Conservation (phyloP, 139 green algal genomes). For the Chlorella sp. region DNA sequence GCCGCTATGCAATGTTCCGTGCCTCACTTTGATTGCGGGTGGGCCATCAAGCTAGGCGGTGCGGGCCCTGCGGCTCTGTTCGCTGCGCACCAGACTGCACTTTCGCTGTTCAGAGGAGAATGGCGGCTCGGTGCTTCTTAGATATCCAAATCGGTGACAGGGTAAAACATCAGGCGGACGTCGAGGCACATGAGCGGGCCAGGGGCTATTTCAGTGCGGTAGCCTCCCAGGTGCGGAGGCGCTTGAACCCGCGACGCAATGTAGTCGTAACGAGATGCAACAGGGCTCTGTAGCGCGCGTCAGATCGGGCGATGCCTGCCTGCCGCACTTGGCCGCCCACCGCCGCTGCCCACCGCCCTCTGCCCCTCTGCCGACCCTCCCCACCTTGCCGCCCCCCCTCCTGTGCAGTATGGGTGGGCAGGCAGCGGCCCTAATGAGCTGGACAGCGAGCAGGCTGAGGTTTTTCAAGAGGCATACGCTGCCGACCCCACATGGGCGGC, state of each 20-base stretch:
- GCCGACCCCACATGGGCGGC: conserved; percentile 57
- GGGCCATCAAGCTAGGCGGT: not conserved
- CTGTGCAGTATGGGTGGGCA: conserved; percentile 64
- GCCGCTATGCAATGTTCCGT: too few relatives aligned
- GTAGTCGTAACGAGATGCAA: too few relatives aligned
- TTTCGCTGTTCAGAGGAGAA: not conserved
- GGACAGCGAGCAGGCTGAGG: conserved; percentile 52
- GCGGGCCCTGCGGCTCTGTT: too few relatives aligned
- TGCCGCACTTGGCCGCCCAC: not conserved
- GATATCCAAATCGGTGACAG: conserved; percentile 75
- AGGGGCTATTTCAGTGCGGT: conserved; percentile 33
- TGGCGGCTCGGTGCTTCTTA: conserved; percentile 41
- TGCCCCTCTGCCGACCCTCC: not conserved
- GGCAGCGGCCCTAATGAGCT: conserved; percentile 36
- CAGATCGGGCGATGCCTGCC: not conserved
- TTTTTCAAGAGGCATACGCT: conserved; percentile 58
- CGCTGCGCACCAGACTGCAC: too few relatives aligned
- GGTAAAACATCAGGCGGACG: conserved; percentile 23
- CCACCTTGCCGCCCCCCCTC: not conserved
- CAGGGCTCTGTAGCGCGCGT: too few relatives aligned
- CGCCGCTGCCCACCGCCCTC: not conserved
- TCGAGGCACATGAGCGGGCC: conserved; percentile 46
- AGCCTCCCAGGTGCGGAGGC: conserved; percentile 31
- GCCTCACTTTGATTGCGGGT: too few relatives aligned
- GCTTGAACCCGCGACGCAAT: too few relatives aligned